Base-by-base conservation (phyloP, 225 moss, liverwort and hornwort genomes). In the Anthoceros angustus region DNA sequence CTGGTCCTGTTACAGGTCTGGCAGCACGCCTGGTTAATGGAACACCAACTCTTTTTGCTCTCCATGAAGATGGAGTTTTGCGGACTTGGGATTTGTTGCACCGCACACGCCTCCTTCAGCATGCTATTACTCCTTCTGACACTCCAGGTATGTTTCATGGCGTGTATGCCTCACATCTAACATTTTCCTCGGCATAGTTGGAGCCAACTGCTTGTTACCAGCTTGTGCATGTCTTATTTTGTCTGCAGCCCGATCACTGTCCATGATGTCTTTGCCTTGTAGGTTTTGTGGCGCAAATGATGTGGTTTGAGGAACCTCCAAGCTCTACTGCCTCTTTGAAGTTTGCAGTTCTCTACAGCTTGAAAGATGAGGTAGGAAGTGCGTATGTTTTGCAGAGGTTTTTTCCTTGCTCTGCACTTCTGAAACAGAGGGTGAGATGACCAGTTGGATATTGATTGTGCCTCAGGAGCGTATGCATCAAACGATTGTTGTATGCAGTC, bases 71-170 rank as follows among this genome's bases (percentile, higher is more conserved):
- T 78, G 81, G 86, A 62, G 81, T 80, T 55, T 71, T 98, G 63
- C 86, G 83, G 63, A 79, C 89, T 32, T 98, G 98, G 98, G 89
- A 92, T 64, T 62, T 98, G 46, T 74, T 69, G 63, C 84, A 89
- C 62, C 88, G 82, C 32, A 84, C 69, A 71, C 86, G 98, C 25
- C 71, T 80, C 66, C 75, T 98, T 66, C 82, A 84, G 71, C 84
- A 86, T 40, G 61, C 72, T 23, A 71, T 98, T 43, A 67, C 84
- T 48, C 72, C 82, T 68, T 80, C 82, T 66, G 76, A 82, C 64
- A 84, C 85, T 72, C 77, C 69, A 80, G 66, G 77, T 72, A 41
- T 64, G 62, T 75, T 72, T 72, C 66, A 46, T 67, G 66, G 12
- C 25, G 40, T 67, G 74, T 68, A 64, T 10, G 14, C 0, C 0